Percentiles rank a stretch among this genome's conserved stretches.
phyloP scores from a whole-genome alignment of 192 early-diverging fungal species.

The Coemansia sp. region DNA sequence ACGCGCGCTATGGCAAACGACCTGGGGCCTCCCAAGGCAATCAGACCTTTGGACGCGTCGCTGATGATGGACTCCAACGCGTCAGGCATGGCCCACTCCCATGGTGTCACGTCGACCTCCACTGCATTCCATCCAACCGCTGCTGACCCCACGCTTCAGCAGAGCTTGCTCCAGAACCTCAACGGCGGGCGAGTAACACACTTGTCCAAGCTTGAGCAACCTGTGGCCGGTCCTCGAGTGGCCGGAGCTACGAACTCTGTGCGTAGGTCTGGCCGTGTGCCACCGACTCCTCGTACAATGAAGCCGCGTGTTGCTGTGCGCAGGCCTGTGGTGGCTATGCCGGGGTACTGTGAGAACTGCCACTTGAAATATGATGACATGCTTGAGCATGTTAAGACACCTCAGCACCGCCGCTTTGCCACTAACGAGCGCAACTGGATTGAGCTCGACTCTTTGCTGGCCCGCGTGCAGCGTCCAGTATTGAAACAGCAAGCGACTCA shows the following conservation, averaged over 20 bases:
- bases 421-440: constrained; percentile 46
- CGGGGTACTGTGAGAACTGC: constrained; percentile 57
- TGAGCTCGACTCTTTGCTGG: constrained; percentile 44
- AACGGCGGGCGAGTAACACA: constrained; percentile 49
- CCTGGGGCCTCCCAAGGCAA: not conserved
- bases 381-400: constrained; percentile 44
- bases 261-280: constrained; percentile 22
- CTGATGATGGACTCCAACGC: constrained; percentile 50
- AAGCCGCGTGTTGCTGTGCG: constrained; percentile 41
- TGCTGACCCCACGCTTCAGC: constrained; percentile 39
- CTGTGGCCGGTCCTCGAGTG: constrained; percentile 13
- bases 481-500: constrained; percentile 5
- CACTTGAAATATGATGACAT: constrained; percentile 51
- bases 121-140: constrained; percentile 40
- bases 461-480: constrained; percentile 33
- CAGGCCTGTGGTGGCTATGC: constrained; percentile 32
- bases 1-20: constrained; percentile 7
- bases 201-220: constrained; percentile 48
- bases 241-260: not conserved
- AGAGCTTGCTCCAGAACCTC: constrained; percentile 45
- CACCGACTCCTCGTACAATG: constrained; percentile 38
- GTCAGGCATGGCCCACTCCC: constrained; percentile 38
- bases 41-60: constrained; percentile 4
- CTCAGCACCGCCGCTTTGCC: constrained; percentile 50
- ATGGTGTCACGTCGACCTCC: constrained; percentile 43